phyloP scores from a whole-genome alignment of 2,329 filamentous ascomycete species.

The Colletotrichum sp. region DNA sequence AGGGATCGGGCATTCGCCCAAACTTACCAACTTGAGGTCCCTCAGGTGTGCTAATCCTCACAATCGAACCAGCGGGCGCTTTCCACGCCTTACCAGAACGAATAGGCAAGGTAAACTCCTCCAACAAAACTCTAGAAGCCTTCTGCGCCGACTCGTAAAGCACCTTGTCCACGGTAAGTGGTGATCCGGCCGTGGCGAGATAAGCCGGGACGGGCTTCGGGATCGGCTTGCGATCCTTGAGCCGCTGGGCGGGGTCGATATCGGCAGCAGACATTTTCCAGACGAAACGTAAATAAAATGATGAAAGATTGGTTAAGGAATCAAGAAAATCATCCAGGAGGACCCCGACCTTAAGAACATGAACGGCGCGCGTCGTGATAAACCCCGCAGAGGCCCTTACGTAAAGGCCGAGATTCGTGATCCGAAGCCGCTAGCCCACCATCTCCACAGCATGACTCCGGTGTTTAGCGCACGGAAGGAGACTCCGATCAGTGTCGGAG shows the following conservation, averaged over 20 bases:
- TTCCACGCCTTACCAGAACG: conserved; percentile 77
- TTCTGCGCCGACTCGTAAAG: conserved; percentile 67
- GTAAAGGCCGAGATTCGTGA: not conserved
- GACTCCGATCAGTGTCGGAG: not conserved
- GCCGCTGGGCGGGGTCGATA: conserved; percentile 32
- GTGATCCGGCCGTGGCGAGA: conserved; percentile 46
- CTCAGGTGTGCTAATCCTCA: conserved; percentile 75
- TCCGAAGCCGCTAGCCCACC: conserved; percentile 2
- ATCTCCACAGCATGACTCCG: conserved; percentile 5
- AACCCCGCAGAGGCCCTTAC: conserved; percentile 14
- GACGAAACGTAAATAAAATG: no score
- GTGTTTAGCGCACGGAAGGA: not conserved
- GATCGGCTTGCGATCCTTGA: conserved; percentile 47
- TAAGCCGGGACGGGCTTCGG: conserved; percentile 56
- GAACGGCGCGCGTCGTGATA: not conserved
- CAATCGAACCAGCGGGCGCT: conserved; percentile 70
- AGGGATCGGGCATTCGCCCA: not conserved
- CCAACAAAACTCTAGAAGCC: conserved; percentile 43
- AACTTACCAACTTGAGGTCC: conserved; percentile 74
- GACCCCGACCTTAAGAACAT: not conserved
- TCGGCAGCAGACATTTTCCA: not conserved
- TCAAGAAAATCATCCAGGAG: not conserved
- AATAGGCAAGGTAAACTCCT: conserved; percentile 71
- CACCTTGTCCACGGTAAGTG: conserved; percentile 46
- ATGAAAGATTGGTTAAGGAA: not conserved